Base-by-base conservation (phyloP, 2,329 filamentous ascomycete species). In the Chaetomium globosum region DNA sequence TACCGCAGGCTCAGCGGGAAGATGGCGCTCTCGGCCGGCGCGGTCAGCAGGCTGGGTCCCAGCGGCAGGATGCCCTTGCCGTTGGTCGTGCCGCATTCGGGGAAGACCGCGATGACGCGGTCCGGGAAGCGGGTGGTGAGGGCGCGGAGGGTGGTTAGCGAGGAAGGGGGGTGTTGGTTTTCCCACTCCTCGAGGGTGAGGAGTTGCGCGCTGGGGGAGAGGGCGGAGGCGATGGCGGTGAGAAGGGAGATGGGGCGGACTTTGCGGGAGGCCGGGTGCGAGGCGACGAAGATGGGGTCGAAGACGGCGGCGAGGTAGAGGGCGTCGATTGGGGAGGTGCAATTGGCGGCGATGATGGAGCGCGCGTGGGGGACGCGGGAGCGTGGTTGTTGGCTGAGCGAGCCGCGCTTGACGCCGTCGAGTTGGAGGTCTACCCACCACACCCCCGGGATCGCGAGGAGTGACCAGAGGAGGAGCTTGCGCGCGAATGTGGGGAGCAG, bases 361-460 rank as follows among this genome's bases (percentile, higher is more conserved):
- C 90, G 87, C 4, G 89, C 86, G 63, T 89, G 86, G 1, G 95
- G 95, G 21, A 98, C 86, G 49, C 92, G 87, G 66, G 88, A 82
- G 64, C 83, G 80, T 48, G 90, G 88, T 72, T 93, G 88, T 73
- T 89, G 88, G 55, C 90, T 88, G 36, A 96, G 82, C 30, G 90
- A 93, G 80, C 95, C 95, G 79, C 93, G 91, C 79, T 92, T 93
- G 61, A 99, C 95, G 65, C 94, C 94, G 76, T 99, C 95, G 70
- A 99, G 92, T 77, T 97, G 94, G n/a, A 99, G 82, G 78, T 99
- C 95, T 64, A 97, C 89, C 94, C 94, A 98, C 93, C 93, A 98
- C 65, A 99, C 91, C 31, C 95, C 94, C 0, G 93, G 92, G 65
- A 96, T 90, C 46, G 88, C 90, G 71, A 99, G 85, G 70, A 98